These are phyloP conservation scores for Sporothrix sp. DNA, from an alignment of 2,329 filamentous ascomycete species.

Conservation along the genomic window DNA sequence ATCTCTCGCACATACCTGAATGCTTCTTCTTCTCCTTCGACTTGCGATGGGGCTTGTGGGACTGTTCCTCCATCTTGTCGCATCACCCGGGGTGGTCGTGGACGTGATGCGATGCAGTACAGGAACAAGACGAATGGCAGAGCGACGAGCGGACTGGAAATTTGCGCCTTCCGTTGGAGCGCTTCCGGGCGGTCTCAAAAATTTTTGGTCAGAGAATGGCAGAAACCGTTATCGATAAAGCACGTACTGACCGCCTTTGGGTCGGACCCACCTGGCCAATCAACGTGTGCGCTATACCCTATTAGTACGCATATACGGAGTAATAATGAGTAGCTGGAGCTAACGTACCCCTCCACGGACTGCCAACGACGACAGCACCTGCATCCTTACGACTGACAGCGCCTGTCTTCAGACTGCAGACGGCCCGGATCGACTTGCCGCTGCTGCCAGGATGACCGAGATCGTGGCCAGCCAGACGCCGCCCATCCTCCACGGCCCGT, in stretches of 20 bases:
- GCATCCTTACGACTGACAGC: no score
- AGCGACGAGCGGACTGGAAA: constrained; percentile 8
- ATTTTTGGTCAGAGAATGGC: constrained; percentile 12
- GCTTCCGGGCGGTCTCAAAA: neutral
- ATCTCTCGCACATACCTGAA: constrained; percentile 50
- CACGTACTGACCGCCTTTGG: constrained; percentile 5
- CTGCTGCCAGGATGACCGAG: constrained; percentile 36
- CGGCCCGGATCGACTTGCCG: no score
- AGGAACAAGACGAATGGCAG: neutral
- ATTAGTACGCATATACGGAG: no score
- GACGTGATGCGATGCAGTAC: constrained; percentile 5
- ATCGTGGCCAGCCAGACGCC: constrained; percentile 36
- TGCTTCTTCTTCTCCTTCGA: constrained; percentile 76
- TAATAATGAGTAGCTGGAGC: no score
- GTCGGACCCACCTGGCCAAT: neutral
- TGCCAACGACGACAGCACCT: no score
- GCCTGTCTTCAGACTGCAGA: no score
- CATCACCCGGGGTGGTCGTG: neutral
- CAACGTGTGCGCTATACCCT: no score
- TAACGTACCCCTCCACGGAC: no score
- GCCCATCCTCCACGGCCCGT: constrained; percentile 42
- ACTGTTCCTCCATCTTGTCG: constrained; percentile 67
- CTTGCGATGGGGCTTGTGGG: constrained; percentile 76
- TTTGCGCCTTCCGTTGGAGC: constrained; percentile 8
- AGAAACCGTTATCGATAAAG: constrained; percentile 12